Base-by-base conservation (phyloP, 1,284 basidiomycete genomes). In the Apiotrichum gracile region DNA sequence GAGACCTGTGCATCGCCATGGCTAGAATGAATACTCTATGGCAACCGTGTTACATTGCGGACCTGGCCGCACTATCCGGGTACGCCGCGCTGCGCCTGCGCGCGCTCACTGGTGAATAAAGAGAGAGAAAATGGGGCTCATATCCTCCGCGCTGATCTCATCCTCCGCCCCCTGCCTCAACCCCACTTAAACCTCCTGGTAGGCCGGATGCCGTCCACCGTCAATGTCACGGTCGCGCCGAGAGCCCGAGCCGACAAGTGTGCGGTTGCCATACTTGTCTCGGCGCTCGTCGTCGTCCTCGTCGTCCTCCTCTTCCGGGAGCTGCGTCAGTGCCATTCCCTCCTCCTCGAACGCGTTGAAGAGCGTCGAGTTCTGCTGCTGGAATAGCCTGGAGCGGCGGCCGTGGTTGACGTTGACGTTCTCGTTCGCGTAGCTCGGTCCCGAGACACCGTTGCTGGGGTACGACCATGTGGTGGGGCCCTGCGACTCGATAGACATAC, bases 321-420 rank as follows among this genome's bases (percentile, higher is more conserved):
- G 57, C 49, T 74, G 64, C 0, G 66, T 64, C 42, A 78, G 58
- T 4, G 72, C 68, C 35, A 77, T 64, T 42, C 63, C 67, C 51
- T 73, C 74, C 52, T 74, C 72, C 51, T 68, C 68, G 52, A 75
- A 71, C 25, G 72, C 70, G 51, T 64, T 68, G 62, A 76, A 74
- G 5, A 75, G 61, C 1, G 71, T 74, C 25, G 68, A 69, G 50
- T 75, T 71, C 62, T 86, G 85, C 10, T 80, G 77, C 40, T 82
- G 81, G 64, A 85, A 85, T 22, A 85, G 72, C 33, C 83, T 84
- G 45, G 72, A 72, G 44, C 79, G 70, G 44, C 80, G 72, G 22
- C 76, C 78, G 63, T 81, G 78, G 5, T 64, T 62, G 22, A 64
- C 72, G 17, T 17, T 10, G 21, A 5, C 17, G 5, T 25, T 7